These are phyloP conservation scores for Trichoderma endophyticum DNA, from an alignment of 2,329 filamentous ascomycete genomes.

Conservation along the genomic window DNA sequence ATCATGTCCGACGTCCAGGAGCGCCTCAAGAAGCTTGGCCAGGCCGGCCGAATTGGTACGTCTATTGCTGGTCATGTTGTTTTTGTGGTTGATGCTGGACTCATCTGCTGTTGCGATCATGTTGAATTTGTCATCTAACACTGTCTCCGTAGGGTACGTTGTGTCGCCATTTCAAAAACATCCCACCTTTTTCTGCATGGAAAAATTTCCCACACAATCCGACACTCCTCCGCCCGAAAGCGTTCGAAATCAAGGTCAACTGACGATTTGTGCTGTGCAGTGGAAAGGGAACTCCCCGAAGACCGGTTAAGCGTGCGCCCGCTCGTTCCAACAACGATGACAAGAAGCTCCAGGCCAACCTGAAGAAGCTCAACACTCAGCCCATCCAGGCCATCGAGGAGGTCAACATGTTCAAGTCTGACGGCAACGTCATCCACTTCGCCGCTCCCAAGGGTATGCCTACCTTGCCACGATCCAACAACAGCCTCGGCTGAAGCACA, in stretches of 20 bases:
- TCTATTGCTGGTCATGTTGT: constrained; percentile 24
- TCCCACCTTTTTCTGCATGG: background rate
- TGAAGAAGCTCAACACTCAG: constrained; percentile 99
- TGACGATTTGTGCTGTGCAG: constrained; percentile 37
- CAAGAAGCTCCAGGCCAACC: constrained; percentile 96
- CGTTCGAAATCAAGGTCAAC: constrained; percentile 24
- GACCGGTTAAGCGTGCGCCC: constrained; percentile 98
- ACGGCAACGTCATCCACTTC: constrained; percentile 99
- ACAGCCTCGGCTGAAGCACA: background rate
- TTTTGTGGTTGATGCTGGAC: background rate
- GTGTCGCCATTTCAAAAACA: constrained; percentile 20
- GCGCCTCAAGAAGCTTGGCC: constrained; percentile 58
- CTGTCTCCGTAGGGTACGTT: constrained; percentile 36
- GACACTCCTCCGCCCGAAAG: background rate
- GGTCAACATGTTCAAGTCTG: constrained; percentile 99
- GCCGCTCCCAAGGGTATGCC: constrained; percentile 89
- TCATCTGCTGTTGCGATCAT: background rate
- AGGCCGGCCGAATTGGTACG: constrained; percentile 64
- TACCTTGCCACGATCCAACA: constrained; percentile 31
- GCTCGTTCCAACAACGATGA: constrained; percentile 91
- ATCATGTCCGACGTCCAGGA: constrained; percentile 57
- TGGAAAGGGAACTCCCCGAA: constrained; percentile 96
- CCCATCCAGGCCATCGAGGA: constrained; percentile 99
- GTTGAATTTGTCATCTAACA: background rate
- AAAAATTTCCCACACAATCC: background rate